A percentile compares a stretch with the other conserved stretches of the same genome.
Evolutionary conservation across 176 grass and related monocot genomes (phyloP).

Genomic region (Luzula sylvatica): DNA sequence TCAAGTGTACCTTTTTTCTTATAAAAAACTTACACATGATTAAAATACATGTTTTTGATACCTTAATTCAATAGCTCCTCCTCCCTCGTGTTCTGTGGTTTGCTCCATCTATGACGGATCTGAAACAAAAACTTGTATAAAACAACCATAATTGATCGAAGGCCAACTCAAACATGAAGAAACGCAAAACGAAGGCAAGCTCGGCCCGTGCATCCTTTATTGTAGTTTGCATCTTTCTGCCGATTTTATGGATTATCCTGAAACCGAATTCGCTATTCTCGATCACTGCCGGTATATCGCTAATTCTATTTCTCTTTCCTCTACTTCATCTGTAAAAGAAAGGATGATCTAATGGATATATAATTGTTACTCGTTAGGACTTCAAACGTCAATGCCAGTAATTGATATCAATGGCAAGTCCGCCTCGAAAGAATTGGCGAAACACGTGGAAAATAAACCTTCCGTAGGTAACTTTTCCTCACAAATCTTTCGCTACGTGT

Average conservation of each 20-base stretch:
- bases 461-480: neutral
- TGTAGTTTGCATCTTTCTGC: neutral
- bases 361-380: neutral
- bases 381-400: neutral
- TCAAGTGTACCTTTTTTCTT: too few species aligned
- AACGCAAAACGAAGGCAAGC: neutral
- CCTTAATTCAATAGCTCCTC: neutral
- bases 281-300: neutral
- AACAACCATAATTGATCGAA: too few species aligned
- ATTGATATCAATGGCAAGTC: neutral
- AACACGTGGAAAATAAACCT: slow-evolving; percentile 2
- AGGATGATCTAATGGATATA: neutral
- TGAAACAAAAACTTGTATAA: too few species aligned
- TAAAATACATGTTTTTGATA: too few species aligned
- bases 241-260: neutral
- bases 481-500: neutral
- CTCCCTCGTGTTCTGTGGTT: too few species aligned
- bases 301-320: slow-evolving; percentile 4
- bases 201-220: neutral
- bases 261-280: slow-evolving; percentile 3
- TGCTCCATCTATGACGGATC: too few species aligned
- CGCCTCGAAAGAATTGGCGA: neutral
- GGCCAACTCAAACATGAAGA: neutral
- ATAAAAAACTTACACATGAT: too few species aligned
- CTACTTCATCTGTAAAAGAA: neutral